Evolutionary conservation across 2,329 filamentous ascomycete genomes (phyloP).

Genomic region (Colletotrichum brevisporum): DNA sequence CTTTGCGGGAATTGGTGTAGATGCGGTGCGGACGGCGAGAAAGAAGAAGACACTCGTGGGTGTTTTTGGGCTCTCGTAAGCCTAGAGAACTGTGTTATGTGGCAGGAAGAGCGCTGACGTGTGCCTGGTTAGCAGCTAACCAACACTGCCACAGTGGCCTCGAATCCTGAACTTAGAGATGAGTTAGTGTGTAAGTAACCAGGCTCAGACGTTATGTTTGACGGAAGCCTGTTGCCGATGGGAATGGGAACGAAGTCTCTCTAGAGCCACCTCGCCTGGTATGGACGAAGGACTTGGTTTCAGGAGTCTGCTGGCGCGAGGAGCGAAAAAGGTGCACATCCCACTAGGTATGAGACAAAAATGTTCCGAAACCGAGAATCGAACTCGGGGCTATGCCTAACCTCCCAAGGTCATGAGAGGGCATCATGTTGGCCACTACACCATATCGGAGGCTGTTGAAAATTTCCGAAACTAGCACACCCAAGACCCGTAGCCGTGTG

Average conservation of each 20-base stretch:
- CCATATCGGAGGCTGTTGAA: conserved; percentile 10
- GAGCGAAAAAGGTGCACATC: background rate
- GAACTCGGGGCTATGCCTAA: conserved; percentile 36
- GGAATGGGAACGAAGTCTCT: no score
- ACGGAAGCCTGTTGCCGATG: no score
- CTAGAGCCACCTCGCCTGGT: no score
- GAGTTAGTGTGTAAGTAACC: no score
- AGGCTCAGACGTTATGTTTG: no score
- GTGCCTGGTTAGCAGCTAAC: background rate
- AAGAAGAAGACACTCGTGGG: no score
- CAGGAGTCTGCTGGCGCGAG: no score
- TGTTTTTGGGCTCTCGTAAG: no score
- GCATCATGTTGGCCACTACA: conserved; percentile 37
- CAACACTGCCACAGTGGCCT: conserved; percentile 3
- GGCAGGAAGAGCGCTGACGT: background rate
- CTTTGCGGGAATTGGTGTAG: background rate
- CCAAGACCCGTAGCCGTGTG: background rate
- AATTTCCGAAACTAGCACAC: rapidly evolving
- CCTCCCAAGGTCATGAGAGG: conserved; percentile 9
- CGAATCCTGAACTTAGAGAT: background rate
- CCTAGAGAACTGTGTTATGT: no score
- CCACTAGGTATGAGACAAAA: background rate
- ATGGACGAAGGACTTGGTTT: no score
- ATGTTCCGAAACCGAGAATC: conserved; percentile 33
- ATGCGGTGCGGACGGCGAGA: background rate